phyloP scores from a whole-genome alignment of 495 filamentous ascomycete genomes.

The Pseudevernia furfuracea region DNA sequence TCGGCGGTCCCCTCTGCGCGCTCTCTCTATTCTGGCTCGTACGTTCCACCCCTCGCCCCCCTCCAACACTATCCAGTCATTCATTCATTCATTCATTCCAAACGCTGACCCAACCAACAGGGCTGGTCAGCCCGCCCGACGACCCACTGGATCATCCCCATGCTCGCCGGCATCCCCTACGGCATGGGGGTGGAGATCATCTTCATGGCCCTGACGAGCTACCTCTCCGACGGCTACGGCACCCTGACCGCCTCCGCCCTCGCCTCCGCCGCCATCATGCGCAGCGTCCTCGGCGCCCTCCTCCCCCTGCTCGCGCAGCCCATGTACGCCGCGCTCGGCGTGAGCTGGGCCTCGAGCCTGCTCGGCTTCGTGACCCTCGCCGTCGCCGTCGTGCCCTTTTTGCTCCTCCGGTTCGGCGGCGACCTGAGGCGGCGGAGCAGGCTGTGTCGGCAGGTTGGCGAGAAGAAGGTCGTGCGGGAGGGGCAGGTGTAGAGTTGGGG shows the following conservation, averaged over 20 bases:
- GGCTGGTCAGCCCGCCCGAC: constrained; percentile 35
- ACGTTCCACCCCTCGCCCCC: too few species aligned
- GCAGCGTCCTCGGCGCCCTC: constrained; percentile 35
- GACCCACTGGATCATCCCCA: constrained; percentile 38
- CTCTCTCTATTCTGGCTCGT: constrained; percentile 36
- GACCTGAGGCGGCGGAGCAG: constrained; percentile 35
- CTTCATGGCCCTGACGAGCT: constrained; percentile 44
- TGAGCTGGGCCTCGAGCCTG: constrained; percentile 39
- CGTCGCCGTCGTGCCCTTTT: constrained; percentile 32
- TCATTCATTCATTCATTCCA: too few species aligned
- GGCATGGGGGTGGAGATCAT: constrained; percentile 38
- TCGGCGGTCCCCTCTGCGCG: constrained; percentile 36
- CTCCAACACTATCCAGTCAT: too few species aligned
- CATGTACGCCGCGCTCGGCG: constrained; percentile 37
- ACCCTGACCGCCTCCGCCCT: constrained; percentile 39
- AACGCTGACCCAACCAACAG: constrained; percentile 1
- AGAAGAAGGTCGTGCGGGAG: neutral
- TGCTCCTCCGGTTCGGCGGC: constrained; percentile 33
- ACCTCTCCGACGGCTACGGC: constrained; percentile 41
- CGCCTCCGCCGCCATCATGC: constrained; percentile 36
- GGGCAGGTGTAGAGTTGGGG: constrained; percentile 1
- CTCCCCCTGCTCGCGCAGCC: constrained; percentile 40
- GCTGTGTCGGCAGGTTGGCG: constrained; percentile 33
- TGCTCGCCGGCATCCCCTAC: constrained; percentile 35
- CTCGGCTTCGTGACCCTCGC: constrained; percentile 41